phyloP scores from a whole-genome alignment of 169 alveolate species.

The Theileria equi region DNA sequence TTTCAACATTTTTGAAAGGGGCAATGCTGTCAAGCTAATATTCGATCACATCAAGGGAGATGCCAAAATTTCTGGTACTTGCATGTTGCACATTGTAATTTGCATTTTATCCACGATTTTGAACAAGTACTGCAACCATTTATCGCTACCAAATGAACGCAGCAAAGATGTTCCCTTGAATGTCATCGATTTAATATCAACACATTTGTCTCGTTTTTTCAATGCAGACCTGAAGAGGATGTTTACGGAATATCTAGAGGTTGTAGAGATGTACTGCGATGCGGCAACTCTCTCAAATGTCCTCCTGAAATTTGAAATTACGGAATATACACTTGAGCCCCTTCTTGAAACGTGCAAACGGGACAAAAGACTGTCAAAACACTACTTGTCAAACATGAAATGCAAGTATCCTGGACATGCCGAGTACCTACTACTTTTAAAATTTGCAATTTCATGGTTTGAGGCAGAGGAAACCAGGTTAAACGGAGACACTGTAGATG shows the following conservation, averaged over 20 bases:
- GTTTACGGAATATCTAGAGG: slow-evolving; percentile 2
- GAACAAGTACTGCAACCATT: slow-evolving; percentile 14
- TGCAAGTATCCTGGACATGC: slow-evolving; percentile 12
- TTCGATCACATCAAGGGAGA: slow-evolving; percentile 27
- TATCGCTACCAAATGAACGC: slow-evolving; percentile 13
- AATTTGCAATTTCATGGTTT: slow-evolving; percentile 10
- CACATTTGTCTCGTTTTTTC: slow-evolving; percentile 7
- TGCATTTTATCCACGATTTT: slow-evolving; percentile 1
- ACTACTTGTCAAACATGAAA: slow-evolving; percentile 15
- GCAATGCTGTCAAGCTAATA: slow-evolving; percentile 1
- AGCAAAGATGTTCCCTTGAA: slow-evolving; percentile 11
- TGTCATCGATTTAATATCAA: neutral
- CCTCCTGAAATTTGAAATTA: slow-evolving; percentile 5
- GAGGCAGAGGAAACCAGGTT: no score
- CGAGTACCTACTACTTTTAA: slow-evolving; percentile 19
- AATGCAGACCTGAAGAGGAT: no score
- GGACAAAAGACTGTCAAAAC: neutral
- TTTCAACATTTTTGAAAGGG: slow-evolving; percentile 11
- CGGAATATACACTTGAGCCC: slow-evolving; percentile 6
- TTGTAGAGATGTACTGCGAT: slow-evolving; percentile 5
- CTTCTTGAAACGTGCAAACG: neutral
- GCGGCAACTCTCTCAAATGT: slow-evolving; percentile 16
- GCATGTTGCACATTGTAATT: slow-evolving; percentile 20
- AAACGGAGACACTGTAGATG: neutral
- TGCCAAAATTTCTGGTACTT: slow-evolving; percentile 5